Conservation (phyloP, 164 flowering plant genomes). For the Annona cherimola region DNA sequence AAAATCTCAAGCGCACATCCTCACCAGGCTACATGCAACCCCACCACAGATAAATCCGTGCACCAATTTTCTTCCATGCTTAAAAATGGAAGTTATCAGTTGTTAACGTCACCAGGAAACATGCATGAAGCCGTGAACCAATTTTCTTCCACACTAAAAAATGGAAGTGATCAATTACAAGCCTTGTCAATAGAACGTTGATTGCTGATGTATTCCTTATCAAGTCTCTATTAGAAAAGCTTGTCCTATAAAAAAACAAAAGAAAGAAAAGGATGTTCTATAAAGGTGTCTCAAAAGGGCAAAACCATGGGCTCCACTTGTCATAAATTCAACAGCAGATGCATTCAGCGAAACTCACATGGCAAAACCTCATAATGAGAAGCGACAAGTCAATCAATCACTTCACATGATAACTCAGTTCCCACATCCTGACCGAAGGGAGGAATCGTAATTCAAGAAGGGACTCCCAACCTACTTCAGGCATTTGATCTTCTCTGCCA, state of each 20-base stretch:
- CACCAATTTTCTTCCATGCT: no score
- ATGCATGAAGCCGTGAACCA: neutral
- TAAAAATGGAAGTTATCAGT: no score
- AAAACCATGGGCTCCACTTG: neutral
- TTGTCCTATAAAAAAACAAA: no score
- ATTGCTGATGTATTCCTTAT: neutral
- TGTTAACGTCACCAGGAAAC: neutral
- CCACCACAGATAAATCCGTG: no score
- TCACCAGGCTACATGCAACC: no score
- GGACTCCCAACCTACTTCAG: constrained; percentile 24
- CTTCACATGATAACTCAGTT: neutral
- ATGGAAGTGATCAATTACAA: neutral
- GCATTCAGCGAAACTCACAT: neutral
- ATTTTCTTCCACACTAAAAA: neutral
- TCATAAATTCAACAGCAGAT: neutral
- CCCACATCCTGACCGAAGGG: neutral
- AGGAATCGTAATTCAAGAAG: neutral
- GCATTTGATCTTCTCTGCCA: constrained; percentile 47
- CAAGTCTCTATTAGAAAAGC: neutral
- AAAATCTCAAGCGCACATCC: no score
- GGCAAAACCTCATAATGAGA: neutral
- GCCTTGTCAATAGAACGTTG: neutral
- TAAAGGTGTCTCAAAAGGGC: no score
- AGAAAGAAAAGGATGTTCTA: no score
- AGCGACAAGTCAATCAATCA: neutral